Conservation (phyloP, 2,329 filamentous ascomycete genomes). For the Uncinocarpus reesii region DNA sequence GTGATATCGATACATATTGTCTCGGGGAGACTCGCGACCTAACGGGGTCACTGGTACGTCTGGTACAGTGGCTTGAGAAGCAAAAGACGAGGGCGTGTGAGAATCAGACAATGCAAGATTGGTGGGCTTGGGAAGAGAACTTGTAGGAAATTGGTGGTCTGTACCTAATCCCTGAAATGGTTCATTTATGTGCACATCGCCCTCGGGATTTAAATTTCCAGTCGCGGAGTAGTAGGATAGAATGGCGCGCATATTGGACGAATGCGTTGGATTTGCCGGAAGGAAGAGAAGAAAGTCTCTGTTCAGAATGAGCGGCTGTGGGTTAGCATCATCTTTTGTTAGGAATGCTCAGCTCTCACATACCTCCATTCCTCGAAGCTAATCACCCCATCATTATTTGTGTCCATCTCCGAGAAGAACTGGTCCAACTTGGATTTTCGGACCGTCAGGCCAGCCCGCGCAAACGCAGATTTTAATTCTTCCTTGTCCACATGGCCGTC, state of each 20-base stretch:
- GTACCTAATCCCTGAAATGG: conserved; percentile 89
- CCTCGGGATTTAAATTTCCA: conserved; percentile 81
- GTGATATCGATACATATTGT: conserved; percentile 12
- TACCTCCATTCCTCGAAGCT: conserved; percentile 96
- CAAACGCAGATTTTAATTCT: conserved; percentile 73
- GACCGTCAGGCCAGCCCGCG: conserved; percentile 65
- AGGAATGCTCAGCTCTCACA: conserved; percentile 28
- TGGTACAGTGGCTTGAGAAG: conserved; percentile 7
- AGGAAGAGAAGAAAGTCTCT: conserved; percentile 92
- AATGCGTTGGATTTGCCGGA: conserved; percentile 49
- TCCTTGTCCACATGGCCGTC: conserved; percentile 77
- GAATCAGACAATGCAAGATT: conserved; percentile 16
- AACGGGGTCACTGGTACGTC: conserved; percentile 15
- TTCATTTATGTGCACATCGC: conserved; percentile 88
- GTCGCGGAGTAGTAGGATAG: conserved; percentile 86
- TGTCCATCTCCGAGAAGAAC: conserved; percentile 85
- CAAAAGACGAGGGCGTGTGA: neutral
- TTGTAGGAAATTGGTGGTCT: conserved; percentile 34
- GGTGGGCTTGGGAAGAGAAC: conserved; percentile 20
- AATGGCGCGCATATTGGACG: conserved; percentile 61
- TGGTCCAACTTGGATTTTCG: conserved; percentile 65
- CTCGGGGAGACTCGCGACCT: conserved; percentile 11
- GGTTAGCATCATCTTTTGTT: neutral
- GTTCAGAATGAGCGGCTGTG: conserved; percentile 8
- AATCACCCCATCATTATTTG: conserved; percentile 76